These are phyloP conservation scores for Boletus pseudo-olivaceus DNA, from an alignment of 768 basidiomycete genomes.

Conservation along the genomic window DNA sequence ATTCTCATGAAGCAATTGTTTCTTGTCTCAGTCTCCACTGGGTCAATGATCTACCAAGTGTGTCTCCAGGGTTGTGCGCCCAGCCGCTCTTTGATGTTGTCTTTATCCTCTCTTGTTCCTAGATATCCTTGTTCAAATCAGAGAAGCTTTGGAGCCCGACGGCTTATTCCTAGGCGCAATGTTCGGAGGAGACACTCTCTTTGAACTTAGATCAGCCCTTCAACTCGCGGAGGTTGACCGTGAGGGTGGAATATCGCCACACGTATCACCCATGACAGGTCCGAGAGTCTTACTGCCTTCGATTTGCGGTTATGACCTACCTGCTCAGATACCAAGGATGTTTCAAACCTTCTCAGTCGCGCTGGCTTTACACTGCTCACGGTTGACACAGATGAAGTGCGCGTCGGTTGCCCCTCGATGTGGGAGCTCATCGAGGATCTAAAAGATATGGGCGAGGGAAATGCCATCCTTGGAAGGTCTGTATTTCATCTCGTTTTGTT, in stretches of 20 bases:
- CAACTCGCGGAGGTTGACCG: slow-evolving; percentile 93
- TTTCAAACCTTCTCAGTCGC: slow-evolving; percentile 87
- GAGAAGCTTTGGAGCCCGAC: slow-evolving; percentile 79
- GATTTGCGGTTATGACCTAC: slow-evolving; percentile 3
- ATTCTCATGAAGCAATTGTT: slow-evolving; percentile 88
- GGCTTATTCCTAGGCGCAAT: slow-evolving; percentile 94
- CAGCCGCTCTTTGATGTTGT: background rate
- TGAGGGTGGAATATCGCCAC: slow-evolving; percentile 95
- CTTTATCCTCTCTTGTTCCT: background rate
- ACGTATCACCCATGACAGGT: slow-evolving; percentile 98
- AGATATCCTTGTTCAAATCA: slow-evolving; percentile 87
- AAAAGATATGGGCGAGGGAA: slow-evolving; percentile 95
- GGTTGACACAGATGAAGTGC: slow-evolving; percentile 92
- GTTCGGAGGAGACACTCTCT: slow-evolving; percentile 94
- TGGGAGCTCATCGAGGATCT: slow-evolving; percentile 95
- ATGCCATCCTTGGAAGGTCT: slow-evolving; percentile 83
- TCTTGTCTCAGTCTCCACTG: slow-evolving; percentile 93
- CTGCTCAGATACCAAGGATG: slow-evolving; percentile 76
- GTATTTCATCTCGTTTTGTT: slow-evolving; percentile 11
- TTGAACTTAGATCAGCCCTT: slow-evolving; percentile 91
- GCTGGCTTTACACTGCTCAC: slow-evolving; percentile 94
- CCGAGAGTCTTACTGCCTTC: slow-evolving; percentile 14
- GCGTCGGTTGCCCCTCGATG: slow-evolving; percentile 88
- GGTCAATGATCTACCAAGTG: slow-evolving; percentile 96
- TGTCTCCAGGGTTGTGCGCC: slow-evolving; percentile 11